These are phyloP conservation scores for Pichia californica DNA, from an alignment of 805 yeast species.

Conservation along the genomic window DNA sequence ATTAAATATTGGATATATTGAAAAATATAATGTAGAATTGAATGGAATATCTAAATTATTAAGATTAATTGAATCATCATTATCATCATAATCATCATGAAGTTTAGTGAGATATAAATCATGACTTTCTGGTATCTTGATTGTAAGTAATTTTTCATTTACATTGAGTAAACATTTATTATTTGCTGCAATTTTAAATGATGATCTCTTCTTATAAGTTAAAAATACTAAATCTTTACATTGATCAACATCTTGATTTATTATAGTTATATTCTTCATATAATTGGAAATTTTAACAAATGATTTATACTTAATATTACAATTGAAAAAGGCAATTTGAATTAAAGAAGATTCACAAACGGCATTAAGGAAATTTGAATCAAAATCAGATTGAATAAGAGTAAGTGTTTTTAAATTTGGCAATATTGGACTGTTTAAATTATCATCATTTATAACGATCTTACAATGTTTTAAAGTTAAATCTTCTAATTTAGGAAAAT, in stretches of 20 bases:
- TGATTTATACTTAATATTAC: slow-evolving; percentile 17
- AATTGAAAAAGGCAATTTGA: slow-evolving; percentile 16
- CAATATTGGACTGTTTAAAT: background rate
- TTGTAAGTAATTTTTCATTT: slow-evolving; percentile 1
- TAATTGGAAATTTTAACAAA: slow-evolving; percentile 16
- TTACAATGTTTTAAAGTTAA: slow-evolving; percentile 5
- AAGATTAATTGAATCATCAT: background rate
- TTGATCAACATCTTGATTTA: slow-evolving; percentile 13
- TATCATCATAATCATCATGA: background rate
- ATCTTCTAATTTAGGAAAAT: background rate
- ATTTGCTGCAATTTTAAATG: background rate
- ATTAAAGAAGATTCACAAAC: background rate
- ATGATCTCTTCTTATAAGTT: slow-evolving; percentile 2
- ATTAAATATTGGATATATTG: slow-evolving; percentile 11
- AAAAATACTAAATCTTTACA: slow-evolving; percentile 15
- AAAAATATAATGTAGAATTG: slow-evolving; percentile 1
- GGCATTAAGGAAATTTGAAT: slow-evolving; percentile 10
- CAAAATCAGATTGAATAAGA: slow-evolving; percentile 17
- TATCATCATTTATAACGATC: background rate
- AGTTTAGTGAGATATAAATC: background rate
- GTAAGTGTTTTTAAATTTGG: slow-evolving; percentile 12
- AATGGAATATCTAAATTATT: background rate
- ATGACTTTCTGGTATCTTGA: slow-evolving; percentile 1
- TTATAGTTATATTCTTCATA: slow-evolving; percentile 15
- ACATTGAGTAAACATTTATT: background rate